phyloP scores from a whole-genome alignment of 257 asterid genomes.

The Capsicum chinense region DNA sequence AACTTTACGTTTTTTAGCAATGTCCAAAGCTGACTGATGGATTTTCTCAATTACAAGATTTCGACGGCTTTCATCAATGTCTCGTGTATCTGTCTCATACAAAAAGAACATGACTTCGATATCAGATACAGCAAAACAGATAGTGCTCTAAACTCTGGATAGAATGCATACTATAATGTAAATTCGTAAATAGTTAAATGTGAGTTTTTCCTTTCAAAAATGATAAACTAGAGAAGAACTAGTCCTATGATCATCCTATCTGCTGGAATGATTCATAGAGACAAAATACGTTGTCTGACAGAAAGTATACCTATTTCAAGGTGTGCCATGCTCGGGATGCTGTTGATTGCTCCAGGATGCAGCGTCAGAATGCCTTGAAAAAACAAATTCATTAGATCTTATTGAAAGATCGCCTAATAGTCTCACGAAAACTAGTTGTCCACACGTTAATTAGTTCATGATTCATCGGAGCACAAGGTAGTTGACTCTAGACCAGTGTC shows the following conservation, averaged over 20 bases:
- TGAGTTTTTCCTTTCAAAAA: neutral
- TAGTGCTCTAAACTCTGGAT: neutral
- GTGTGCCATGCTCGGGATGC: conserved; percentile 96
- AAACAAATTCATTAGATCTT: neutral
- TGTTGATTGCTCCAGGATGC: conserved; percentile 98
- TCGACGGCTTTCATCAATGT: conserved; percentile 80
- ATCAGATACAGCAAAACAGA: conserved; percentile 14
- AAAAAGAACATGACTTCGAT: neutral
- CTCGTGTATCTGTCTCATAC: conserved; percentile 72
- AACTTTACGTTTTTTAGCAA: conserved; percentile 64
- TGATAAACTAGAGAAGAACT: conserved; percentile 3
- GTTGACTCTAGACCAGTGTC: neutral
- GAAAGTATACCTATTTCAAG: conserved; percentile 74
- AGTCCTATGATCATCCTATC: neutral
- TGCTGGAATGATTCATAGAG: neutral
- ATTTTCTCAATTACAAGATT: conserved; percentile 72
- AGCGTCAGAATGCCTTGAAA: conserved; percentile 77
- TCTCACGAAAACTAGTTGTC: neutral
- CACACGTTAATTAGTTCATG: neutral
- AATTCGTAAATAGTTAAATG: conserved; percentile 1
- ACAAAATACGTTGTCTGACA: neutral
- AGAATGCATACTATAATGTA: neutral
- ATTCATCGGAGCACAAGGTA: conserved; percentile 3
- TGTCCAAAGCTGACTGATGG: conserved; percentile 61
- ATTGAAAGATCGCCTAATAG: neutral